Base-by-base conservation (phyloP, 139 green algal species). In the Tetraselmis chui region DNA sequence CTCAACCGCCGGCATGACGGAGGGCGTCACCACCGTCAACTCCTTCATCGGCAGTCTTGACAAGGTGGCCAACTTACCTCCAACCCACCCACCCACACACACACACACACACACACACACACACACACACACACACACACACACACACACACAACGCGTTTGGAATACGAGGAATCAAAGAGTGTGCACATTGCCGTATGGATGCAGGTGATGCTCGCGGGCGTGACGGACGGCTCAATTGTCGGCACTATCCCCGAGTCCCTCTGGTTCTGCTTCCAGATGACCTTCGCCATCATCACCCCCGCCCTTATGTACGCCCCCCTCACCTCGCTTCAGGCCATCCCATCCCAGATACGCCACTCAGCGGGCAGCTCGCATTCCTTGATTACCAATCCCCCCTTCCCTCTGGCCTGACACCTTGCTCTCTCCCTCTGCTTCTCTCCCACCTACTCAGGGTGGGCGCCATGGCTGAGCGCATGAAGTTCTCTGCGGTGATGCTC, bases 231-330 rank as follows among this genome's bases (percentile, higher is more conserved):
- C 29, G 29, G 58, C 30, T 79, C 78, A 2, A 11, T 86, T 5
- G 23, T 32, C 5, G 83, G 84, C 18, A 86, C 80, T 25, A 85
- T 91, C 30, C 87, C 87, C 1, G 85, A 89, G 80, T 22, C 76
- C 2, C 76, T 88, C 23, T 91, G 85, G 83, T 75, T 82, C 28
- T 24, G 85, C 30, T 91, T 87, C 82, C 87, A 89, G 78, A 82
- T 87, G 79, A 88, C 82, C 26, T 88, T 88, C 29, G 84, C 84
- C 0, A 86, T 90, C 79, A 90, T 90, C 83, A 87, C 86, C 1
- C 86, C 86, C 30, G 83, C 77, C 26, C 76, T 90, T 23, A 85
- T 87, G 79, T 67, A 18, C 5, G 11, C 11, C 45, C 45, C 45
- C 45, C 18, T 18, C 45, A 5, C 45, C 45, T 67, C 45, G 11